Conservation (phyloP, 306 rosid species). For the Prunus persica region Prunus_persica_NCBIv2 NC_034011.1:20963001-20963500, state of each 20-base stretch:
- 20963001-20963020: background rate
- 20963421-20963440: slow-evolving; percentile 83
- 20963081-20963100: background rate
- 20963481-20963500: slow-evolving; percentile 54
- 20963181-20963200: slow-evolving; percentile 54
- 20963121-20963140: background rate
- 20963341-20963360: slow-evolving; percentile 17
- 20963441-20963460: slow-evolving; percentile 73
- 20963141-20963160: slow-evolving; percentile 44
- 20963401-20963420: slow-evolving; percentile 78
- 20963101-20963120: background rate
- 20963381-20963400: slow-evolving; percentile 43
- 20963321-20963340: slow-evolving; percentile 13
- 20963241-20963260: slow-evolving; percentile 54
- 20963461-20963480: slow-evolving; percentile 69
- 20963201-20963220: slow-evolving; percentile 11
- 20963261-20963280: slow-evolving; percentile 62
- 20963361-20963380: slow-evolving; percentile 9
- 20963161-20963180: slow-evolving; percentile 20
- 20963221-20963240: slow-evolving; percentile 58
- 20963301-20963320: slow-evolving; percentile 26
- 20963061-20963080: background rate
- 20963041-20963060: background rate
- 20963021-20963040: background rate
- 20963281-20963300: slow-evolving; percentile 82